These are phyloP conservation scores for Aspergillus asperescens DNA, from an alignment of 495 filamentous ascomycete species.

Conservation along the genomic window DNA sequence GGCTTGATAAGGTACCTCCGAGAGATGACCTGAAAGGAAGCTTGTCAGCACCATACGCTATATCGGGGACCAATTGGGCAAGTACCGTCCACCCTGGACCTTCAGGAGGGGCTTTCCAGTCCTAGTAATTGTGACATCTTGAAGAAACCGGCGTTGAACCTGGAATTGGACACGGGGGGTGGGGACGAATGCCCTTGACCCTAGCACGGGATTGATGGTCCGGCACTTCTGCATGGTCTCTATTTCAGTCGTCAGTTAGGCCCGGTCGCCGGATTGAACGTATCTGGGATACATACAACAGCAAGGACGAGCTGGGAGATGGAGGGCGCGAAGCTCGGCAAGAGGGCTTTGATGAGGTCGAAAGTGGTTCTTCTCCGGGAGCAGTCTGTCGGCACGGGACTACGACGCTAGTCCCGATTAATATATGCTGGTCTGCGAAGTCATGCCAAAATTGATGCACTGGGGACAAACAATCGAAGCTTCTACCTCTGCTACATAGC, in stretches of 20 bases:
- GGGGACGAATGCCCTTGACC: constrained; percentile 39
- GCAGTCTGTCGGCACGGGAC: constrained; percentile 40
- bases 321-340: constrained; percentile 31
- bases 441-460: no score
- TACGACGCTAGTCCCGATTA: constrained; percentile 35
- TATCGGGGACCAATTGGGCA: constrained; percentile 21
- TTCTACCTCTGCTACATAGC: neutral
- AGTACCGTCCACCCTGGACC: constrained; percentile 76
- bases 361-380: constrained; percentile 23
- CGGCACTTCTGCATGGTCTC: constrained; percentile 51
- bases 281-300: constrained; percentile 7
- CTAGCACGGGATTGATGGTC: constrained; percentile 43
- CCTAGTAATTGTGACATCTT: constrained; percentile 77
- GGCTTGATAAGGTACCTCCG: constrained; percentile 60
- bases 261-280: constrained; percentile 28
- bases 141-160: constrained; percentile 52
- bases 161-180: constrained; percentile 40
- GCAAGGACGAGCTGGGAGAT: constrained; percentile 26
- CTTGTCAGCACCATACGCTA: constrained; percentile 22
- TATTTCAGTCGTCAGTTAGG: constrained; percentile 24
- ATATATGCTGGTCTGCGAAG: no score
- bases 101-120: constrained; percentile 85
- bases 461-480: no score
- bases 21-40: constrained; percentile 60
- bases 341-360: constrained; percentile 30